Conservation (phyloP, 805 yeast genomes). For the Yamadazyma olivae region DNA sequence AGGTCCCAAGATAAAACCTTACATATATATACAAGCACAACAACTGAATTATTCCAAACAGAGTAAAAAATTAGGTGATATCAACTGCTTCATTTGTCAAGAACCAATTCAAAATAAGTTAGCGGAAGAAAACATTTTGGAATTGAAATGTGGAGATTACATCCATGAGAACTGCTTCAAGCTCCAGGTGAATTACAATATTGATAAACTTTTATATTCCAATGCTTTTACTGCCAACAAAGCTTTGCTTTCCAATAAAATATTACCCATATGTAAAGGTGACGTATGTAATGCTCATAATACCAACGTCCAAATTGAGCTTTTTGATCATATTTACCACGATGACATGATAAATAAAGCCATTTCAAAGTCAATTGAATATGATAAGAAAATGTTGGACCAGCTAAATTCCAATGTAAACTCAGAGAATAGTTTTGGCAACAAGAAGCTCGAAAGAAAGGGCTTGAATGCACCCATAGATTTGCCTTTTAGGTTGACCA, state of each 20-base stretch:
- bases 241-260: neutral
- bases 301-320: neutral
- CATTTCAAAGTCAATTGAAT: constrained; percentile 9
- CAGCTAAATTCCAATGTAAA: neutral
- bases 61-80: constrained; percentile 4
- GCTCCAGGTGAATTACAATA: constrained; percentile 15
- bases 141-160: constrained; percentile 52
- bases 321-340: constrained; percentile 2
- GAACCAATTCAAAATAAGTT: constrained; percentile 47
- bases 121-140: constrained; percentile 43
- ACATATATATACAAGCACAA: constrained; percentile 16
- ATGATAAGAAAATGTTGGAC: constrained; percentile 6
- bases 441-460: neutral
- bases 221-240: constrained; percentile 9
- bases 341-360: constrained; percentile 7
- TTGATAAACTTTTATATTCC: constrained; percentile 2
- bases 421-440: neutral
- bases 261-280: constrained; percentile 11
- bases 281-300: constrained; percentile 4
- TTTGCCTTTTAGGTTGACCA: constrained; percentile 2
- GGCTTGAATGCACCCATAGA: constrained; percentile 3
- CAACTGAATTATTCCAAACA: constrained; percentile 10
- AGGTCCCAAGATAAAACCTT: constrained; percentile 26
- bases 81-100: constrained; percentile 49
- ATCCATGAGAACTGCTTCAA: constrained; percentile 58